Conservation (phyloP, 768 basidiomycete species). For the Leucocoprinus leucothites region DNA sequence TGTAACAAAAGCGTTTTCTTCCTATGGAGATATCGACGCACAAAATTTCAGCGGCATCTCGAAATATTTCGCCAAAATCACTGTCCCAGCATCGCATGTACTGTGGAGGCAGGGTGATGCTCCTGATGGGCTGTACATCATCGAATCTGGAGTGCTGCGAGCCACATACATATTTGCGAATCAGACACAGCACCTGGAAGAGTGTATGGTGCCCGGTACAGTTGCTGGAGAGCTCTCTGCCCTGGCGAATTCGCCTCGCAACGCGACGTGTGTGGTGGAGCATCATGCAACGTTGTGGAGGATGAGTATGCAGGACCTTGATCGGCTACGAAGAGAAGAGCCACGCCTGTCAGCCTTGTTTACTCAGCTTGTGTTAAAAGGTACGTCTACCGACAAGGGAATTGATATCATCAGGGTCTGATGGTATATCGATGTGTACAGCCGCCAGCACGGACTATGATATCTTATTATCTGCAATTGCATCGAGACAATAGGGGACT, state of each 20-base stretch:
- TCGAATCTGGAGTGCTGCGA: constrained; percentile 82
- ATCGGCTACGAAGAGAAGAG: constrained; percentile 61
- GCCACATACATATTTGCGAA: constrained; percentile 80
- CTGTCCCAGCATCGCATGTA: constrained; percentile 51
- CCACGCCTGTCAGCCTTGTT: constrained; percentile 66
- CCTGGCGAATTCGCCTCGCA: constrained; percentile 73
- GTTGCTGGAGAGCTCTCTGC: constrained; percentile 90
- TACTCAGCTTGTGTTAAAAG: constrained; percentile 68
- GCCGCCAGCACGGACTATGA: too few species aligned
- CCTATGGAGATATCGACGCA: constrained; percentile 57
- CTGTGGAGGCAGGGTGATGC: constrained; percentile 79
- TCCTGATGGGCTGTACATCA: constrained; percentile 83
- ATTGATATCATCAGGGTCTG: too few species aligned
- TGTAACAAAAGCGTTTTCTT: constrained; percentile 75
- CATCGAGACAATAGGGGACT: too few species aligned
- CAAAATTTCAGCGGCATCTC: constrained; percentile 60
- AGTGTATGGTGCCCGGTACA: constrained; percentile 93
- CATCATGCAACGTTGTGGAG: too few species aligned
- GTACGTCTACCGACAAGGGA: constrained; percentile 40
- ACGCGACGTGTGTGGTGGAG: constrained; percentile 85
- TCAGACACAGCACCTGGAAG: constrained; percentile 64
- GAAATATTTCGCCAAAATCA: constrained; percentile 66
- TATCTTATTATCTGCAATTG: too few species aligned
- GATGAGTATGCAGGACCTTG: constrained; percentile 57
- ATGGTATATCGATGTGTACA: too few species aligned